Evolutionary conservation across 768 basidiomycete genomes (phyloP), one percentile per base, ranked within the genome.

Genomic region (Kwoniella pini): DNA sequence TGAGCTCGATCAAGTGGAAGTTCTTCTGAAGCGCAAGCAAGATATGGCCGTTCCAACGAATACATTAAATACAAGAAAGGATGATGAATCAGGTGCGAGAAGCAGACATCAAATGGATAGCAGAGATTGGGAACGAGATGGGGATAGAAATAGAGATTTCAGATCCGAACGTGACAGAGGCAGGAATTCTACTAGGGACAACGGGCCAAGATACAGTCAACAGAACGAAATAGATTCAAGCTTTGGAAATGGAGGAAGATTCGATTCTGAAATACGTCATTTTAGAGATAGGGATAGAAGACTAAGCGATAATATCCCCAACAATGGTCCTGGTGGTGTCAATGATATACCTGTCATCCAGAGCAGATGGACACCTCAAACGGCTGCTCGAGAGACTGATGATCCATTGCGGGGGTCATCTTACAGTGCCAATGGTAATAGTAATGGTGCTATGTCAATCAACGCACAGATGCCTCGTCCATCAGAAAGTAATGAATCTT

Each of bases 1-100:
- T 15, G 74, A 75, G 42, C 15, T 71, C 17, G 38, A 46, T 6
- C 69, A 70, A 26, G 63, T 75, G 15, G 63, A 68, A 19, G 19
- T 54, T 13, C 57, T 69, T 19, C 43, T 65, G 24, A 10, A 19
- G n/a, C 11, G 40, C n/a, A 42, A 42, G 11, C 40, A 19, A 19
- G 40, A 19, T 9, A 19, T 42, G 5, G 40, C 40, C 9, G 33
- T 36, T 36, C 15, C 33, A 36, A 36, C 33, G 15, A 9, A 36
- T 15, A 36, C 33, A 36, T 36, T 36, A 36, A 15, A 36, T 36
- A 7, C 33, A 9, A 7, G 33, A 36, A 36, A 7, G 15, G 33
- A 36, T n/a, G n/a, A n/a, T n/a, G n/a, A n/a, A n/a, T n/a, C n/a
- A n/a, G n/a, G n/a, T n/a, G n/a, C n/a, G n/a, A n/a, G n/a, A 2